These are phyloP conservation scores for Priceomyces carsonii DNA, from an alignment of 805 yeast species.

Conservation along the genomic window DNA sequence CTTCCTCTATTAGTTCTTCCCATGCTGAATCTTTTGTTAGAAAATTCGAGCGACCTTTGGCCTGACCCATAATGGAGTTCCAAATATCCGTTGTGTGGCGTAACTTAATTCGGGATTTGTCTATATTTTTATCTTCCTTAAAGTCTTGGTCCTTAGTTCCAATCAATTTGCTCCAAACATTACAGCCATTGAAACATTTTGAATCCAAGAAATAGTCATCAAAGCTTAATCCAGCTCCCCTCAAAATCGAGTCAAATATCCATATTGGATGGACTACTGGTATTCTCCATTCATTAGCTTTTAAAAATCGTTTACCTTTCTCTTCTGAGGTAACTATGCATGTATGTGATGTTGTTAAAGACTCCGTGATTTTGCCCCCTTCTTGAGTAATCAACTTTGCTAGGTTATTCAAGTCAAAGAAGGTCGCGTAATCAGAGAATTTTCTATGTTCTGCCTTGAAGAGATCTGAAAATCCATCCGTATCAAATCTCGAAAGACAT, in stretches of 20 bases:
- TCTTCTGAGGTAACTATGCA: constrained; percentile 52
- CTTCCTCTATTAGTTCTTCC: constrained; percentile 20
- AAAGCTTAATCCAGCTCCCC: constrained; percentile 45
- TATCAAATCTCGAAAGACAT: constrained; percentile 44
- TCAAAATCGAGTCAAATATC: constrained; percentile 45
- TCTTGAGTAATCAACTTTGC: constrained; percentile 33
- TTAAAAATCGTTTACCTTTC: constrained; percentile 52
- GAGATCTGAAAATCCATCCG: constrained; percentile 6
- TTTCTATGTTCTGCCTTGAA: constrained; percentile 23
- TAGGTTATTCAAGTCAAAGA: constrained; percentile 30
- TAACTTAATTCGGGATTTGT: constrained; percentile 7
- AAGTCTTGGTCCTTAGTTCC: constrained; percentile 1
- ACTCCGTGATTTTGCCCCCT: constrained; percentile 54
- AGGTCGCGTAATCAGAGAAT: constrained; percentile 13
- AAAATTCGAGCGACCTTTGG: constrained; percentile 13
- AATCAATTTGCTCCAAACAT: constrained; percentile 34
- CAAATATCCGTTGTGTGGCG: constrained; percentile 37
- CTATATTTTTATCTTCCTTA: constrained; percentile 7
- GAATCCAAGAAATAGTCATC: constrained; percentile 35
- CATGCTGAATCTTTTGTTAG: constrained; percentile 23
- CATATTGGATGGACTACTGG: constrained; percentile 54
- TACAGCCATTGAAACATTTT: constrained; percentile 26
- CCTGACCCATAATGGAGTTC: constrained; percentile 43
- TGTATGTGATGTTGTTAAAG: constrained; percentile 45
- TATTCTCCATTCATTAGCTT: constrained; percentile 53